Percentiles rank a stretch among this genome's conserved stretches.
Evolutionary conservation across 2,329 filamentous ascomycete genomes (phyloP).

Genomic region (Pezicula rhizophila): DNA sequence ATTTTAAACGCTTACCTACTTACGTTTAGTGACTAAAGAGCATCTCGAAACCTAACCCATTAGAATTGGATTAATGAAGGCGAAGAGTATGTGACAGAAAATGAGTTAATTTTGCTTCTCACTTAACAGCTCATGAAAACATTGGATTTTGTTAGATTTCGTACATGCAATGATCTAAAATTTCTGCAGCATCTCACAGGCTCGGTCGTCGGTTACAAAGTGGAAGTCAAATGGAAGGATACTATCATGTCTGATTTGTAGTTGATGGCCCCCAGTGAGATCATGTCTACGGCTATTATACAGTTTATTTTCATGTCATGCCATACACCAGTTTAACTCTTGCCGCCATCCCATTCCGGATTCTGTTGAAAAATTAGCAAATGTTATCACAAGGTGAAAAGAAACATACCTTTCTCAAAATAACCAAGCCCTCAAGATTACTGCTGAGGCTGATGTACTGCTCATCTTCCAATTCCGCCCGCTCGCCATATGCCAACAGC

Average conservation of each 20-base stretch:
- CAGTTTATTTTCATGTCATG: constrained; percentile 23
- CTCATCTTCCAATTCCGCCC: constrained; percentile 95
- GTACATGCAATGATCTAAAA: too few relatives aligned
- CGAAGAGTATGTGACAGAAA: too few relatives aligned
- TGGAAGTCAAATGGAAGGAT: background rate
- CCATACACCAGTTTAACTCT: constrained; percentile 25
- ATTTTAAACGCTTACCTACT: too few relatives aligned
- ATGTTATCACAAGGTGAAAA: background rate
- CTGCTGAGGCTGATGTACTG: constrained; percentile 90
- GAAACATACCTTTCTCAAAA: constrained; percentile 83
- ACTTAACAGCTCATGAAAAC: too few relatives aligned
- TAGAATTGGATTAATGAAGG: too few relatives aligned
- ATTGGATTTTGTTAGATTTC: too few relatives aligned
- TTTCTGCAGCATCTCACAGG: too few relatives aligned
- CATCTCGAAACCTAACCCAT: too few relatives aligned
- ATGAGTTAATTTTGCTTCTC: too few relatives aligned
- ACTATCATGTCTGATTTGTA: constrained; percentile 24
- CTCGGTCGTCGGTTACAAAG: background rate
- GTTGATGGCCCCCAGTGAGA: constrained; percentile 15
- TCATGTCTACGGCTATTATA: constrained; percentile 27
- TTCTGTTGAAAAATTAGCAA: constrained; percentile 34
- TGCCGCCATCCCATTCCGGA: constrained; percentile 47
- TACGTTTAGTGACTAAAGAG: too few relatives aligned
- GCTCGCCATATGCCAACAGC: constrained; percentile 85
- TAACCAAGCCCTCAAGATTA: constrained; percentile 89